Evolutionary conservation across 331 rosid species (phyloP), one percentile per base, ranked within the genome.

Genomic region (Dryas integrifolia): DNA sequence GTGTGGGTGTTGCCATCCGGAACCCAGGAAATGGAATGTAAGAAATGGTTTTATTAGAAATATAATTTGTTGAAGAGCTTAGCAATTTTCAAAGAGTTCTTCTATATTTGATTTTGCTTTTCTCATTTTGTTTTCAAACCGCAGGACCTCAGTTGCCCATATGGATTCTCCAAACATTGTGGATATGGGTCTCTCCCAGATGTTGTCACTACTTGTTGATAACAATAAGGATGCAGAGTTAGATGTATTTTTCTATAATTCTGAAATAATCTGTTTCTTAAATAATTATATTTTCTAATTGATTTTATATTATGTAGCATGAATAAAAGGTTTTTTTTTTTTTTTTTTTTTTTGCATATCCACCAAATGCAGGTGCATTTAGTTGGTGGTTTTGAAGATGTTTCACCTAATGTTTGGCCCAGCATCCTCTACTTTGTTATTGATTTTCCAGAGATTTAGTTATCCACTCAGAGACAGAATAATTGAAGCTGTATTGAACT

Each of bases 351-450:
- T 50, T 12, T 12, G 16, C 57, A 35, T 70, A 35, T 26, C 67
- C 72, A 16, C 57, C 38, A 78, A 74, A 61, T 78, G 86, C 86
- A 94, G 98, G 95, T 94, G 71, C 96, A 91, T 77, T 83, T 94
- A 12, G 68, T 93, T 45, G 98, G 98, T 52, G 91, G 95, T 49
- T 93, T 83, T 78, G 95, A 93, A 88, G 97, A 93, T 68, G 86
- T 81, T 76, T 63, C 84, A 21, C 85, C 66, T 53, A 79, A 85
- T 53, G 97, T 93, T 75, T 76, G 85, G 85, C 76, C 78, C 80
- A 50, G 65, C 74, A 72, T 71, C 83, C 72, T 75, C 72, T 78
- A 74, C 80, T 91, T 82, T 80, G 56, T 85, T 72, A 51, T 66
- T 83, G 74, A 75, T 79, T 85, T 72, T 83, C 83, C 80, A 61